Evolutionary conservation across 2,329 filamentous ascomycete species (phyloP).

Genomic region (Plenodomus lindquistii): DNA sequence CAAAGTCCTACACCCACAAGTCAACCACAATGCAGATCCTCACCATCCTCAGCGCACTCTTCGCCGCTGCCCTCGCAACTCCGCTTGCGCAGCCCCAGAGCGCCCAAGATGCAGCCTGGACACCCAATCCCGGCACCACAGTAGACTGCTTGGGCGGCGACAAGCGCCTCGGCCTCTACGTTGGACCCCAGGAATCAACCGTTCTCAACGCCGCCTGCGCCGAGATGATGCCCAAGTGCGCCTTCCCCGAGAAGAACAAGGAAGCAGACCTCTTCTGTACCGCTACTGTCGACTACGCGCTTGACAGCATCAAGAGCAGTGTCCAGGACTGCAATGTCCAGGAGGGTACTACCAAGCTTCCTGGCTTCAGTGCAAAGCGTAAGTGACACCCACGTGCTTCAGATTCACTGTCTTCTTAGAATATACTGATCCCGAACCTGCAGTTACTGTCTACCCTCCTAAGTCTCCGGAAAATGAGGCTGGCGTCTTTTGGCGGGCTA

Average conservation of each 20-base stretch:
- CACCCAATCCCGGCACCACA: constrained; percentile 15
- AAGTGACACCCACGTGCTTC: constrained; percentile 2
- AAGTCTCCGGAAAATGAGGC: constrained; percentile 14
- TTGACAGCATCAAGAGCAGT: constrained; percentile 20
- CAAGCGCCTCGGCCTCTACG: constrained; percentile 24
- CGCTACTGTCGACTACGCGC: constrained; percentile 18
- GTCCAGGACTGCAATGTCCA: constrained; percentile 23
- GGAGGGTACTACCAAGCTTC: constrained; percentile 15
- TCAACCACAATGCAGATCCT: constrained; percentile 17
- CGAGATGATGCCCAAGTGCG: constrained; percentile 33
- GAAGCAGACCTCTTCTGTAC: constrained; percentile 18
- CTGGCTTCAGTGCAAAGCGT: constrained; percentile 25
- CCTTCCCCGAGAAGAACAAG: constrained; percentile 22
- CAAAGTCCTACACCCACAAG: neutral
- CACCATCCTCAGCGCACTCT: constrained; percentile 17
- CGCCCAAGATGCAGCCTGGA: constrained; percentile 13
- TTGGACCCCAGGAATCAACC: constrained; percentile 21
- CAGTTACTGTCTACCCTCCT: constrained; percentile 32
- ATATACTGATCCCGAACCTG: constrained; percentile 2
- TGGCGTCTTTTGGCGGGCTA: constrained; percentile 24
- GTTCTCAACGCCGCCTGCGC: constrained; percentile 32
- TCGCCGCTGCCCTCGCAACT: constrained; percentile 16
- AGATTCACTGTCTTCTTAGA: neutral
- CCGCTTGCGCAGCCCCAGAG: constrained; percentile 10
- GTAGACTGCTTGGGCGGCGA: constrained; percentile 21